Conservation (phyloP, 768 basidiomycete genomes). For the Clathrus columnatus region DNA sequence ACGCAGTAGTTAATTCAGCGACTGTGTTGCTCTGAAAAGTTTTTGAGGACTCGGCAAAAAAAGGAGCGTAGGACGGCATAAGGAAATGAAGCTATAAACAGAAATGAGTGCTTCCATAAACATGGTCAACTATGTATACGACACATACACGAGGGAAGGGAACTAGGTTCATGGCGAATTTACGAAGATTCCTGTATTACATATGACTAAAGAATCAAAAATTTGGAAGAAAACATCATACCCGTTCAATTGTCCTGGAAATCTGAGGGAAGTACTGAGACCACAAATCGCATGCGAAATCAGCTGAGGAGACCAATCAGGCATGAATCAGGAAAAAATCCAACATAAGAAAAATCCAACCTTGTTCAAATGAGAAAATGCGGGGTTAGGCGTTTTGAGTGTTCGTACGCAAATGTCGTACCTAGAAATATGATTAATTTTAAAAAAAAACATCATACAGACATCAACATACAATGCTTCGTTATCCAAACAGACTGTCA, state of each 20-base stretch:
- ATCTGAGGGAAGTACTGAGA: constrained; percentile 82
- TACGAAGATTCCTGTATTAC: constrained; percentile 62
- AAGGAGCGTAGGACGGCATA: constrained; percentile 90
- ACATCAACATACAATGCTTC: constrained; percentile 58
- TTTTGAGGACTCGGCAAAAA: constrained; percentile 57
- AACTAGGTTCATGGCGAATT: constrained; percentile 87
- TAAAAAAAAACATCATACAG: neutral
- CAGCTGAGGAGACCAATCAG: constrained; percentile 34
- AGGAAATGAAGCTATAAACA: constrained; percentile 82
- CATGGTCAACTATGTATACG: neutral
- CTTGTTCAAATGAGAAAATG: constrained; percentile 59
- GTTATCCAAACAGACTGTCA: constrained; percentile 81
- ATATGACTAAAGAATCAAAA: neutral
- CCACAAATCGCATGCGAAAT: constrained; percentile 92
- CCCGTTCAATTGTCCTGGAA: constrained; percentile 93
- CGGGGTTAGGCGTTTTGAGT: constrained; percentile 54
- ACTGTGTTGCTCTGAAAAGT: constrained; percentile 54
- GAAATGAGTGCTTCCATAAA: constrained; percentile 1
- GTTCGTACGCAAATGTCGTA: constrained; percentile 64
- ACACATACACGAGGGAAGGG: constrained; percentile 84
- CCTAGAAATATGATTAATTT: constrained; percentile 25
- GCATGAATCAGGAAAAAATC: neutral
- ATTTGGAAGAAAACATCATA: constrained; percentile 21
- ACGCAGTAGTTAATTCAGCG: constrained; percentile 69
- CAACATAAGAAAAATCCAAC: constrained; percentile 25